Evolutionary conservation across 1,284 basidiomycete genomes (phyloP), one percentile per base, ranked within the genome.

Genomic region (Neonothopanus nambi): DNA sequence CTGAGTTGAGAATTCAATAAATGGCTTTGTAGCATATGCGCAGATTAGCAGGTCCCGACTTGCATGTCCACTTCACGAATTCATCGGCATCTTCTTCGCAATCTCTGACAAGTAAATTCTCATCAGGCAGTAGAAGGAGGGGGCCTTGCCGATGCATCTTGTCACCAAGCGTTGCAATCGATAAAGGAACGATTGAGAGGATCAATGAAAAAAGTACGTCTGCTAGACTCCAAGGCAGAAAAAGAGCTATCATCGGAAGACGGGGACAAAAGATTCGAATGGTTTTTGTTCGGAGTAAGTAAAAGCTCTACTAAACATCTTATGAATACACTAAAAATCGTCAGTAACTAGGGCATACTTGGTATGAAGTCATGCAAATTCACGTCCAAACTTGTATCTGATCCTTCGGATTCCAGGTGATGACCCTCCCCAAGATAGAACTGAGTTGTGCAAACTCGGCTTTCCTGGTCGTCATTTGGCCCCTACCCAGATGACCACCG

Each of bases 401-500:
- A 40, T 18, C 7, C 12, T n/a, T 17, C 20, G 7, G 9, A 18
- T 42, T 9, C 65, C 69, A 82, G 93, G 93, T 11, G 94, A 96
- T 62, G 93, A 96, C 67, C 93, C 94, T 1, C 94, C 93, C 0
- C 78, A 92, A 43, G 93, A 96, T 62, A 75, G 90, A 42, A 99
- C 96, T 2, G 92, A 96, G 66, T 81, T 99, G 39, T 85, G 97
- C 24, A 79, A 79, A 13, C 73, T 95, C 15, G 94, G 94, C 0
- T 98, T 97, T 67, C 91, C 93, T 0, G 82, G 80, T 3, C 80
- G 95, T 23, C 91, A 91, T 68, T 77, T 97, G 4, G 93, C 92
- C 0, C 75, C 82, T 1, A 77, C 94, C 1, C 97, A 99, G 70
- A 99, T 99, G 96, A 98, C 96, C 23, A 99, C 96, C 0, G 96